phyloP scores from a whole-genome alignment of 345 rosid genomes.

The Acer saccharum region DNA sequence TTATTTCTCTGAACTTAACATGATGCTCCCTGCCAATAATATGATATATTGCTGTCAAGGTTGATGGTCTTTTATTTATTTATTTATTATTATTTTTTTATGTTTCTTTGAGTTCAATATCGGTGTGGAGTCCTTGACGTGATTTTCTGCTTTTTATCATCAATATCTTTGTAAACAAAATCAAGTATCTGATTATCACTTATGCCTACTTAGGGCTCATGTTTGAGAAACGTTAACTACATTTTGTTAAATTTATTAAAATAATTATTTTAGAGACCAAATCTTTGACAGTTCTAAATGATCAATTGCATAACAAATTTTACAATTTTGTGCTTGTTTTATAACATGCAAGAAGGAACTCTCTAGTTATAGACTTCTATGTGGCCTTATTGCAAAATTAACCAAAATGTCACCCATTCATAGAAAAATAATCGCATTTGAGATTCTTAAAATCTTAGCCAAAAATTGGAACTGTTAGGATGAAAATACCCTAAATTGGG shows the following conservation, averaged over 20 bases:
- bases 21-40: neutral
- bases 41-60: neutral
- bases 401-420: neutral
- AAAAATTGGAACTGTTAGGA: neutral
- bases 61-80: neutral
- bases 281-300: neutral
- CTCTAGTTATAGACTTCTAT: neutral
- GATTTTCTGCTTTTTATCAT: neutral
- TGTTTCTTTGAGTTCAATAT: neutral
- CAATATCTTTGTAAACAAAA: neutral
- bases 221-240: neutral
- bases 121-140: neutral
- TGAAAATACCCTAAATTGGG: neutral
- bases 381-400: neutral
- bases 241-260: neutral
- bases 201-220: neutral
- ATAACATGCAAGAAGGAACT: neutral
- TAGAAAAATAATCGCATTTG: neutral
- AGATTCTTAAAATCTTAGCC: neutral
- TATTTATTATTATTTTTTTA: neutral
- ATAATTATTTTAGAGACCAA: neutral
- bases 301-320: neutral
- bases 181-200: neutral
- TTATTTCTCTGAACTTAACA: neutral
- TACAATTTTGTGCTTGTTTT: neutral